Evolutionary conservation across 768 basidiomycete genomes (phyloP), one percentile per base, ranked within the genome.

Genomic region (Psilocybe tampanensis): DNA sequence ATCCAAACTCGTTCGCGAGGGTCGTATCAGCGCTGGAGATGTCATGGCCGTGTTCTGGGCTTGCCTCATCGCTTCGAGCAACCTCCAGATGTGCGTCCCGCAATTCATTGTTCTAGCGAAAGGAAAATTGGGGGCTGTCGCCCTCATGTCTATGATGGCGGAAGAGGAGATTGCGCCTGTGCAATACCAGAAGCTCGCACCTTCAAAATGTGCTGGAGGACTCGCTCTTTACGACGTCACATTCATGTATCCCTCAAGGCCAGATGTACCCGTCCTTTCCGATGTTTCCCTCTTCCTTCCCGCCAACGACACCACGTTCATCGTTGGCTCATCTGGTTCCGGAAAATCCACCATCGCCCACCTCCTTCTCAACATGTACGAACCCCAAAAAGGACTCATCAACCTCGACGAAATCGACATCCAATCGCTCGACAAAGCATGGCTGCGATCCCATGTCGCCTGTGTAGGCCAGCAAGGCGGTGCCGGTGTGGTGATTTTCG

Each of bases 21-120:
- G 89, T 13, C 84, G 79, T 59, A 79, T 85, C 51, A 74, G 74
- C 3, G 75, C 90, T 0, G 94, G 94, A 1, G 83, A 88, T 34
- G 90, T 98, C 60, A 95, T 95, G 89, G 87, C 90, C n/a, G 93
- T 95, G 48, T 99, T 98, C 71, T 98, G 96, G 95, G 95, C 96
- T 0, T 95, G 93, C 68, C 77, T 98, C 19, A 90, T 98, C 59
- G 94, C 93, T 0, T 89, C 90, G 1, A 88, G 83, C 64, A 94
- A 93, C 69, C 74, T 97, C 2, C 94, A 97, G 69, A 86, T 90
- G 80, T 86, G 86, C 64, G 85, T 98, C 8, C 94, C 95, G 0
- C 86, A 91, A 58, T 74, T 93, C 63, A 87, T 95, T 60, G 72
- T 79, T 26, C 74, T 97, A 56, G 81, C 88, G 13, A 90, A 89